Evolutionary conservation across 495 filamentous ascomycete genomes (phyloP), one percentile per base, ranked within the genome.

Genomic region (Lepraria neglecta): DNA sequence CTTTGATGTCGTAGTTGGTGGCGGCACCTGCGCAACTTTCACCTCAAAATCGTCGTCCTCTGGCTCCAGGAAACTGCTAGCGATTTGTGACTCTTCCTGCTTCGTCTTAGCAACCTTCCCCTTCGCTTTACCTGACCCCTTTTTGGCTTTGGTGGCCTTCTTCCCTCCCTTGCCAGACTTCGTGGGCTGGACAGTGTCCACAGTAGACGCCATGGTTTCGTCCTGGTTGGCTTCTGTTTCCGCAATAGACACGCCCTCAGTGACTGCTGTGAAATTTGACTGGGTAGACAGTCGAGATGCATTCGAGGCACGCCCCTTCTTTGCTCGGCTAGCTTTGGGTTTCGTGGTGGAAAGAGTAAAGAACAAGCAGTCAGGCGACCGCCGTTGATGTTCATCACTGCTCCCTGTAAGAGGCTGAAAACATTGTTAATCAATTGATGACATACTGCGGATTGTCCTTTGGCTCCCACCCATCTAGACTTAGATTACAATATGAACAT

Each of bases 381-480:
- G 87, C 24, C 82, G 83, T 63, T 82, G 80, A 67, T 98, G 94
- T 72, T 98, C 94, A 58, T 92, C 85, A 70, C 91, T 96, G 55
- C 15, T 28, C 30, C 48, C 28, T 51, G 71, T 65, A 70, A 74
- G 75, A 64, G 50, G 71, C 62, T 65, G 62, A 15, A 59, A 43
- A 19, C 21, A 42, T 30, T 17, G 52, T 27, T n/a, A 51, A 60
- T 64, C 65, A 70, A 58, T 65, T 3, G 6, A 10, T 27, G 27
- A 71, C 88, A 76, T 73, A 92, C 87, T 82, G 80, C 66, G 92
- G 92, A 66, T 92, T 85, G 72, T 97, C 92, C 65, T 86, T 85
- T 14, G 88, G 85, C 68, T 96, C 92, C 92, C 92, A 97, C 2
- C 89, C 90, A 71, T 95, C 90, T 51, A 97, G 79, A 35, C 84